Base-by-base conservation (phyloP, 148 eudicot genomes). In the Bassia scoparia region DNA sequence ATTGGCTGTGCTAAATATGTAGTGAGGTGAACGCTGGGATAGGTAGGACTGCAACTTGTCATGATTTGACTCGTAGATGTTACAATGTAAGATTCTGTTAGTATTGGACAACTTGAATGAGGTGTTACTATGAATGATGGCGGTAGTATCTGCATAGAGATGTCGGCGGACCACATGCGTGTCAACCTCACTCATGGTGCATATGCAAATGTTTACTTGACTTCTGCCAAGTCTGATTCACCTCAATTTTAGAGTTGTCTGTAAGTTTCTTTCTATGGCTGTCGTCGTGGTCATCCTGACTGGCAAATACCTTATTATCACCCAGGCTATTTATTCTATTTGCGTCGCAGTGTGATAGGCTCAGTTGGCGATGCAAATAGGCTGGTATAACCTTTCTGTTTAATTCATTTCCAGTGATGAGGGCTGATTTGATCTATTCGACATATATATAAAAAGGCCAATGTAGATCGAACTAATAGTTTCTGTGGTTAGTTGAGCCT, bases 101-200 rank as follows among this genome's bases (percentile, higher is more conserved):
- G n/a, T n/a, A n/a, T n/a, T n/a, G n/a, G n/a, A n/a, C n/a, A n/a
- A n/a, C n/a, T n/a, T n/a, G n/a, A n/a, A n/a, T n/a, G n/a, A n/a
- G n/a, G n/a, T n/a, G n/a, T n/a, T n/a, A n/a, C n/a, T n/a, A n/a
- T n/a, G n/a, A n/a, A n/a, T n/a, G n/a, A 70, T 30, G 98, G 89
- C 49, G 89, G 91, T 69, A 90, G 53, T n/a, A 84, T 93, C 91
- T 26, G 83, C 84, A 77, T n/a, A n/a, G n/a, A n/a, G n/a, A n/a
- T n/a, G n/a, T n/a, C n/a, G n/a, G n/a, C n/a, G n/a, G n/a, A n/a
- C n/a, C n/a, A n/a, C n/a, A n/a, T n/a, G n/a, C n/a, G n/a, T n/a
- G n/a, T n/a, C n/a, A n/a, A n/a, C n/a, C 88, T 93, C 20, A 96
- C 98, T 5, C 96, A 59, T 93, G 90, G 96, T 87, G 90, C 81